Base-by-base conservation (phyloP, 1,139 yeast genomes). In the Wickerhamomyces sp. region DNA sequence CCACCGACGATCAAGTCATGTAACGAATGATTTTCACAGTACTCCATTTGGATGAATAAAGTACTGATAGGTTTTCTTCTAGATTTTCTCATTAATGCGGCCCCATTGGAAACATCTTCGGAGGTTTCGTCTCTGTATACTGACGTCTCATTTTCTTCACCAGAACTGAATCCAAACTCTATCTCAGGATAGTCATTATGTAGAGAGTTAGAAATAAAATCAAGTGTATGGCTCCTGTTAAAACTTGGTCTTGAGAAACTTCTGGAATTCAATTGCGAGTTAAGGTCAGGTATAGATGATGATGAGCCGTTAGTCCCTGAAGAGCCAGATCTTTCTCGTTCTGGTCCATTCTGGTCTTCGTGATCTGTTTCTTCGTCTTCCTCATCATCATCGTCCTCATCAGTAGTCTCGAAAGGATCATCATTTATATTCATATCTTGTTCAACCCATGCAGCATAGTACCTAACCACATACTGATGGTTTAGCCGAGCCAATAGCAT, bases 401-500 rank as follows among this genome's bases (percentile, higher is more conserved):
- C 60, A 5, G 54, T 55, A 7, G 60, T 54, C 3, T 61, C 69
- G 26, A 60, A 45, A 7, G 61, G 68, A 32, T 56, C 54, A n/a
- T 56, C 61, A 31, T 47, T 35, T 17, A 38, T 52, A 4, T 60
- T 60, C 41, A 59, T 59, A 31, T 80, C 77, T 39, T 82, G 87
- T 56, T 92, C 98, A 3, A 92, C 76, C 99, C 98, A 94, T 0
- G 97, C 95, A 3, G 97, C 95, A 63, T 87, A 92, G 59, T 94
- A 94, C 40, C 98, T 67, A 2, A 94, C 98, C 35, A 94, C 96
- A 59, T 88, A 89, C 57, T 89, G 97, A 59, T 94, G 97, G 53
- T 90, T 92, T 38, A 94, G 68, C 46, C 98, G 71, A 0, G 97
- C 96, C 50, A 94, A 72, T 6, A 95, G 75, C 73, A 90, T 78